Conservation (phyloP, 129 eudicot genomes). For the Daucus carota region DH1_v3.0 NC_030383.2:62138001-62138500, state of each 20-base stretch:
- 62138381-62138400: not conserved
- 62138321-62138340: not conserved
- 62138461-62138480: no score
- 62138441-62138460: no score
- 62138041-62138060: slow-evolving; percentile 56
- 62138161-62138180: slow-evolving; percentile 70
- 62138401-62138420: no score
- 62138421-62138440: no score
- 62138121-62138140: slow-evolving; percentile 94
- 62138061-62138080: slow-evolving; percentile 18
- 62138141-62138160: slow-evolving; percentile 86
- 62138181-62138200: slow-evolving; percentile 23
- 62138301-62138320: slow-evolving; percentile 2
- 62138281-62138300: slow-evolving; percentile 14
- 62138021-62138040: slow-evolving; percentile 76
- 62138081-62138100: slow-evolving; percentile 30
- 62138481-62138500: no score
- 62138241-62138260: slow-evolving; percentile 12
- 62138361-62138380: not conserved
- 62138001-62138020: slow-evolving; percentile 72
- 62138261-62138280: not conserved
- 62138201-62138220: slow-evolving; percentile 32
- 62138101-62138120: slow-evolving; percentile 93
- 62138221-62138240: slow-evolving; percentile 3
- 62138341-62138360: not conserved